Conservation (phyloP, 2,329 filamentous ascomycete genomes). For the Alternaria ethzedia region DNA sequence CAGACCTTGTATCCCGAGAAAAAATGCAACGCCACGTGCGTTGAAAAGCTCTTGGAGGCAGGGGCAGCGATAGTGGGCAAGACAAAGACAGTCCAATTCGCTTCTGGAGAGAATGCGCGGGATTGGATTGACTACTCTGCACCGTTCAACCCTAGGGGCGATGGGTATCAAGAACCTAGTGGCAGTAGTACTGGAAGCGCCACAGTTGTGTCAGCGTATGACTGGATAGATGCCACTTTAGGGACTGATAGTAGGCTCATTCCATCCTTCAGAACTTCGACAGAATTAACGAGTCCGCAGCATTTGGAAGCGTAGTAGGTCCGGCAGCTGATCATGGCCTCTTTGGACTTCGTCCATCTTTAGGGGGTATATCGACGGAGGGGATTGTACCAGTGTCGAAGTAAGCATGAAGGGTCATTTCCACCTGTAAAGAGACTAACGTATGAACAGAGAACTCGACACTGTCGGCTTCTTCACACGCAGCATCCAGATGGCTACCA, state of each 20-base stretch:
- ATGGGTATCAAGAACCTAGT: background rate
- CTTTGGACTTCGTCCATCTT: background rate
- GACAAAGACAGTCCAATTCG: background rate
- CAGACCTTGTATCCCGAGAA: background rate
- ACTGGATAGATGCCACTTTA: background rate
- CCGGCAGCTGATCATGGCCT: background rate
- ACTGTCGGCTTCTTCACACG: background rate
- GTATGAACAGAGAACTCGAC: background rate
- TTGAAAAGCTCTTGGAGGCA: background rate
- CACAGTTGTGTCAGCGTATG: rapidly evolving
- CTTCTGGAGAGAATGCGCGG: background rate
- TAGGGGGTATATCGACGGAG: background rate
- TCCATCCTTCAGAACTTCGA: no score
- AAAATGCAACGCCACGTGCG: rapidly evolving
- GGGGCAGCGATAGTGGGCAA: background rate
- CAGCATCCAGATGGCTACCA: background rate
- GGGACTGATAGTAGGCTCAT: background rate
- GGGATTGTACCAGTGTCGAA: background rate
- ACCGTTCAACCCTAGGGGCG: background rate
- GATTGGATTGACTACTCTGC: background rate
- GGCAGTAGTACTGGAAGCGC: background rate
- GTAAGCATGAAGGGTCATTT: background rate
- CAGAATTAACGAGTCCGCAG: no score
- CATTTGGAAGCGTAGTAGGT: background rate
- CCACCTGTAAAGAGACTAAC: background rate